These are phyloP conservation scores for Aspergillaceae sp. DNA, from an alignment of 2,329 filamentous ascomycete species.

Conservation along the genomic window DNA sequence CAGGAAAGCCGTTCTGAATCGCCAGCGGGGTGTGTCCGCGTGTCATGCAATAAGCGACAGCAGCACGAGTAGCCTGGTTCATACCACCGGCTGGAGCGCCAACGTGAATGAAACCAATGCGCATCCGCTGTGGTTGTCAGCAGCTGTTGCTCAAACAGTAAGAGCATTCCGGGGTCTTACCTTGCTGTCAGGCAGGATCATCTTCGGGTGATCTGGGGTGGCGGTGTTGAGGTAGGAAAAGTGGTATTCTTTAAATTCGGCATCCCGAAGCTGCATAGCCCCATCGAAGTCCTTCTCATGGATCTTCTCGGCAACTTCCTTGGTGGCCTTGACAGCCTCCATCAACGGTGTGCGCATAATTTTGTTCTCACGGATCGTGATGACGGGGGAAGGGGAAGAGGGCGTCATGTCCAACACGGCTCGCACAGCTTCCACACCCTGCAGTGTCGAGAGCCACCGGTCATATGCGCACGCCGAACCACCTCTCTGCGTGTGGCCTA, in stretches of 20 bases:
- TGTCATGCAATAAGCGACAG: constrained; percentile 83
- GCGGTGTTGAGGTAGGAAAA: constrained; percentile 86
- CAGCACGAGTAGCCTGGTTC: constrained; percentile 91
- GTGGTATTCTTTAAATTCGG: constrained; percentile 90
- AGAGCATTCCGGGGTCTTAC: constrained; percentile 35
- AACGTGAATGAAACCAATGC: constrained; percentile 91
- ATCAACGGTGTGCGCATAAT: constrained; percentile 84
- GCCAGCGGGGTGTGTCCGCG: constrained; percentile 88
- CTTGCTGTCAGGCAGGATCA: constrained; percentile 61
- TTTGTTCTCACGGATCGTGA: constrained; percentile 96
- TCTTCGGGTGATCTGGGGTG: constrained; percentile 62
- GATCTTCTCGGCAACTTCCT: constrained; percentile 75
- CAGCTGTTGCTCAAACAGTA: background rate
- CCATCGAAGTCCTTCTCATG: constrained; percentile 74
- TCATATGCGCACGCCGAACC: constrained; percentile 90
- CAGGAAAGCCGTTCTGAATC: constrained; percentile 94
- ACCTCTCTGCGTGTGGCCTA: constrained; percentile 95
- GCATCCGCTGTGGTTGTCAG: constrained; percentile 60
- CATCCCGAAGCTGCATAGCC: constrained; percentile 81
- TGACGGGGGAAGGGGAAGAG: constrained; percentile 84
- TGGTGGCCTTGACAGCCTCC: constrained; percentile 77
- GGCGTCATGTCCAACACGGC: constrained; percentile 84
- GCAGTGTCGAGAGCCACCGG: constrained; percentile 81
- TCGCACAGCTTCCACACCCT: constrained; percentile 89
- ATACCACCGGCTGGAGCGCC: constrained; percentile 95